Base-by-base conservation (phyloP, 2,329 filamentous ascomycete species). In the Fonsecaea multimorphosa region DNA sequence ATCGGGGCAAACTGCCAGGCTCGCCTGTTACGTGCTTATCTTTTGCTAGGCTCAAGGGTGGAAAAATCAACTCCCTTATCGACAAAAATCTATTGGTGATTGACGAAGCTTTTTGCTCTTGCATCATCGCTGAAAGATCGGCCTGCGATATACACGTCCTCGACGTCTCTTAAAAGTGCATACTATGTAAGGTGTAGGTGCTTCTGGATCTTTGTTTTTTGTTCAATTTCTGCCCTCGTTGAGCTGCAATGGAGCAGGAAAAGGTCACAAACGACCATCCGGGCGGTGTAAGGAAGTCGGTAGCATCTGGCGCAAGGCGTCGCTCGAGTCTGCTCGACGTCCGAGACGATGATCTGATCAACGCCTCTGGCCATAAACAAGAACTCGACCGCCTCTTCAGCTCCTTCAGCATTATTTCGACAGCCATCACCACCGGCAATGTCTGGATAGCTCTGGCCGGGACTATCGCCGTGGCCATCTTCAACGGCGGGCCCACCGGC, bases 391-490 rank as follows among this genome's bases (percentile, higher is more conserved):
- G 87, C 14, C 87, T 89, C 71, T 89, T 88, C 74, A 82, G 85
- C 34, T 76, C 88, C 6, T 70, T 87, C 54, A 85, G 83, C 59
- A 83, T 89, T 44, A 85, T 85, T 54, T 86, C 84, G 24, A 80
- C 86, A 51, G 86, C 85, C 0, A 76, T 89, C 61, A 88, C 85
- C 1, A 85, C 87, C 27, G 86, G 88, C 74, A 88, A 88, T 71
- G 86, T 86, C 24, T 90, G 87, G 87, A 82, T 87, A 54, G 87
- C 86, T 2, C 78, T 88, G 65, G 87, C 86, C 58, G 87, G 86
- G 14, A 87, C 86, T 0, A 76, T 77, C 24, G 32, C 58, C 32
- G 31, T 79, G 58, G 32, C 64, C 1, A 63, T 66, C 2, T 38
- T 58, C 72, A 88, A 89, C 75, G 87, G 87, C 66, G 87, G 87